Percentiles rank a stretch among this genome's conserved stretches.
phyloP scores from a whole-genome alignment of 495 filamentous ascomycete species.

The Cryomyces minteri region DNA sequence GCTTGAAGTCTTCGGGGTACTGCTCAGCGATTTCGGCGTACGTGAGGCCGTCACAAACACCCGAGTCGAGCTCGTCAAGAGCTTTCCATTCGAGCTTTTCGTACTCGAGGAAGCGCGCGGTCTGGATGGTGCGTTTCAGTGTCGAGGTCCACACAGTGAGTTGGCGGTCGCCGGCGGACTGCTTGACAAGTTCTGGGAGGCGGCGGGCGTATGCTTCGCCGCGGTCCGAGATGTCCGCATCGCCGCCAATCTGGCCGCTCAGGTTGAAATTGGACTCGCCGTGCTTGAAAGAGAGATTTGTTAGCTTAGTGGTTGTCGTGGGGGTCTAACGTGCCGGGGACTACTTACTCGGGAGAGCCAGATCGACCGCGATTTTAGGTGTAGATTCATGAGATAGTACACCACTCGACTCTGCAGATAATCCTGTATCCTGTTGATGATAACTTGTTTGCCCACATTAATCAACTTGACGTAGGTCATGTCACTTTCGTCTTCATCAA shows the following conservation, averaged over 20 bases:
- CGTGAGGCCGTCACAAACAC: slow-evolving; percentile 90
- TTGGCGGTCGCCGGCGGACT: slow-evolving; percentile 64
- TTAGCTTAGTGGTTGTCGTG: slow-evolving; percentile 8
- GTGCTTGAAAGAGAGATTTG: slow-evolving; percentile 34
- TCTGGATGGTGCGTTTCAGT: slow-evolving; percentile 78
- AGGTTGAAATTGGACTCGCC: slow-evolving; percentile 90
- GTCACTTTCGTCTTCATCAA: slow-evolving; percentile 67
- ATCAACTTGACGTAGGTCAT: slow-evolving; percentile 94
- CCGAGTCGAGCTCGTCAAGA: slow-evolving; percentile 88
- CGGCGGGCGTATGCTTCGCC: slow-evolving; percentile 71
- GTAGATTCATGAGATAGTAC: slow-evolving; percentile 95
- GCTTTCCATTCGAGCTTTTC: slow-evolving; percentile 97
- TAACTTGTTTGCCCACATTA: slow-evolving; percentile 83
- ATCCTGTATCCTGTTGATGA: slow-evolving; percentile 93
- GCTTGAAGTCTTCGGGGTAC: slow-evolving; percentile 87
- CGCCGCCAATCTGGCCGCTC: slow-evolving; percentile 73
- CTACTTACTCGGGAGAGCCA: slow-evolving; percentile 80
- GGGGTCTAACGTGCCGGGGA: neutral
- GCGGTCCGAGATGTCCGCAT: slow-evolving; percentile 69
- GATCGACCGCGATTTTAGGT: slow-evolving; percentile 92
- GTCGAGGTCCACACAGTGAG: slow-evolving; percentile 97
- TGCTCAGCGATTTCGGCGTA: slow-evolving; percentile 77
- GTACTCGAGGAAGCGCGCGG: slow-evolving; percentile 68
- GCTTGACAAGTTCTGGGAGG: slow-evolving; percentile 59
- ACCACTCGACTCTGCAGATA: slow-evolving; percentile 91